Evolutionary conservation across 345 rosid species (phyloP), one percentile per base, ranked within the genome.

Genomic region (Dovyalis caffra): DNA sequence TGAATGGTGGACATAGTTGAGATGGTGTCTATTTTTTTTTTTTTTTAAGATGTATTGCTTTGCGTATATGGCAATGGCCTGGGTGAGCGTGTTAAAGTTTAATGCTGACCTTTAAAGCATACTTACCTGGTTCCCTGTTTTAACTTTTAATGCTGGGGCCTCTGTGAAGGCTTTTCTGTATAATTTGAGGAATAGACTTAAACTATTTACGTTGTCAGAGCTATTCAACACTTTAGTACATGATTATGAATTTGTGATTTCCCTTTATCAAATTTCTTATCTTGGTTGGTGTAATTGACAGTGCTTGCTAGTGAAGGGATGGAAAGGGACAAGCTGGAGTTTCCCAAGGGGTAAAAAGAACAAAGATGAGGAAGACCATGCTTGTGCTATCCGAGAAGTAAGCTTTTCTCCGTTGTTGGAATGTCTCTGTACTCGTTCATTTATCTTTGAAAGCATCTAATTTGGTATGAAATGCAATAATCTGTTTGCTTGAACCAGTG

Each of bases 321-420:
- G 99, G 99, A 96, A 92, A 90, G 99, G 98, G 65, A 85, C 97
- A 3, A 96, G 99, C 86, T 96, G 98, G 99, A 93, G 98, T 88
- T 96, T 96, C 76, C 98, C 99, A 28, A 92, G 99, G 35, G 98
- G 99, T n/a, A 96, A 96, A 84, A 93, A 93, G 90, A 96, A 90
- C 82, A 96, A 96, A 75, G 97, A 96, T 66, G 99, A 96, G 85
- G 99, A 96, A 83, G 99, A 96, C 79, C 87, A 91, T 87, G 93
- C 94, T 77, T 93, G 98, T 87, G 97, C 99, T 56, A 76, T 96
- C 29, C 87, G 97, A 80, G 99, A 96, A 86, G 99, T 96, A 80
- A 82, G 81, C 18, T 8, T 71, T 26, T 70, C 43, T 74, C 60
- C 56, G 40, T 12, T 18, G 5, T 67, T 2, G 11, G 33, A 11